Conservation (phyloP, 2,329 filamentous ascomycete species). For the Metarhizium anisopliae region DNA sequence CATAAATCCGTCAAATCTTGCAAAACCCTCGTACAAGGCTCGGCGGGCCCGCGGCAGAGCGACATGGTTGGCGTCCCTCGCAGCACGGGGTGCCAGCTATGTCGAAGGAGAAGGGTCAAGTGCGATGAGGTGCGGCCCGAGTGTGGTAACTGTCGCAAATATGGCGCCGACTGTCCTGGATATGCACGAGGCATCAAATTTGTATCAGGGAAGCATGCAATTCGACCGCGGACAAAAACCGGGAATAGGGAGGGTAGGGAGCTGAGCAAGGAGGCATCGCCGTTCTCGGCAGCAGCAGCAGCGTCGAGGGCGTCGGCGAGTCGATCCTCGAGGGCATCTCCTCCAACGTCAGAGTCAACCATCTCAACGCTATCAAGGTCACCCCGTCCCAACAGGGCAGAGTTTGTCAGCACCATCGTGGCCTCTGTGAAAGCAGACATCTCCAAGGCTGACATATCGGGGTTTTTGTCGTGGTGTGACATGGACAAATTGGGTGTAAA, state of each 20-base stretch:
- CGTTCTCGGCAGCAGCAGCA: not conserved
- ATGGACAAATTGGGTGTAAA: conserved; percentile 24
- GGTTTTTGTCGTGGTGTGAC: conserved; percentile 18
- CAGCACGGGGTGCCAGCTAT: conserved; percentile 29
- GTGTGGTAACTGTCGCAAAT: conserved; percentile 30
- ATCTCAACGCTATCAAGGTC: conserved; percentile 6
- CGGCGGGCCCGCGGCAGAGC: not conserved
- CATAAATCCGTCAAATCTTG: not conserved
- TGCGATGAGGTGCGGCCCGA: conserved; percentile 35
- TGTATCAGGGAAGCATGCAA: conserved; percentile 28
- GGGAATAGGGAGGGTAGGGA: conserved; percentile 3
- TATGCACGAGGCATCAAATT: conserved; percentile 31
- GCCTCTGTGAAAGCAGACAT: conserved; percentile 12
- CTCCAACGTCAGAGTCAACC: conserved; percentile 10
- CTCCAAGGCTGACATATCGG: conserved; percentile 10
- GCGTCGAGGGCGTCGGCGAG: not conserved
- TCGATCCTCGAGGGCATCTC: conserved; percentile 9
- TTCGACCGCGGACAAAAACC: conserved; percentile 20
- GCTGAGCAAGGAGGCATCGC: conserved; percentile 1
- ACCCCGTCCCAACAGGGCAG: conserved; percentile 16
- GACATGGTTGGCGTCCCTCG: conserved; percentile 29
- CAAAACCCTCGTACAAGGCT: not conserved
- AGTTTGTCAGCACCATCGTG: conserved; percentile 23
- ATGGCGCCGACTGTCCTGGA: conserved; percentile 29
- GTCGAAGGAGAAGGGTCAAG: conserved; percentile 31